phyloP scores from a whole-genome alignment of 768 basidiomycete species.

The Mycena belliarum region DNA sequence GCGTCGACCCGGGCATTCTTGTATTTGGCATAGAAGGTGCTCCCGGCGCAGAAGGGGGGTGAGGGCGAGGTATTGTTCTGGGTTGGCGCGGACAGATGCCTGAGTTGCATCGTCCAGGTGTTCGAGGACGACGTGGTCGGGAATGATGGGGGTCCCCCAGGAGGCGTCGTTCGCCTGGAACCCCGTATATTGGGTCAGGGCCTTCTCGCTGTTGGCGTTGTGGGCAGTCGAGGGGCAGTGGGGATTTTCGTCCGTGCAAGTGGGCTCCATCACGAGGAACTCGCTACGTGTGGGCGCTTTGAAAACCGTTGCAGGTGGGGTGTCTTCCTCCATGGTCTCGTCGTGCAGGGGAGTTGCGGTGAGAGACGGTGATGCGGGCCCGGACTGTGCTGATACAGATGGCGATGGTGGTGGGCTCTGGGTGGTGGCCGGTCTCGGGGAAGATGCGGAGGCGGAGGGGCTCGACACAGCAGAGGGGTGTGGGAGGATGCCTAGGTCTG shows the following conservation, averaged over 20 bases:
- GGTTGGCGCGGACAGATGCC: neutral
- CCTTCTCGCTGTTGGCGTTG: neutral
- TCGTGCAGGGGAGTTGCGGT: neutral
- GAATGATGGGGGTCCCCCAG: neutral
- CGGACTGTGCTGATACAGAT: neutral
- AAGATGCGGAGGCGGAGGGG: neutral
- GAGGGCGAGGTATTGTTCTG: neutral
- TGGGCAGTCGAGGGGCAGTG: neutral
- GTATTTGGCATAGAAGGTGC: too few relatives aligned
- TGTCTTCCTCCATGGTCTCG: too few relatives aligned
- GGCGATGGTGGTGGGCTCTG: too few relatives aligned
- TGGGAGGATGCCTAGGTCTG: too few relatives aligned
- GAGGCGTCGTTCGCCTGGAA: neutral
- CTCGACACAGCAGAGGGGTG: too few relatives aligned
- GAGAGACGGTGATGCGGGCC: neutral
- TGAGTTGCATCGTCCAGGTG: neutral
- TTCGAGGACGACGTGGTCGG: neutral
- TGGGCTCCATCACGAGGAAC: neutral
- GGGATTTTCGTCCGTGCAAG: neutral
- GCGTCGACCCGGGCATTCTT: constrained; percentile 35
- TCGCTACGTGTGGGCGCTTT: neutral
- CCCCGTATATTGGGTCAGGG: neutral
- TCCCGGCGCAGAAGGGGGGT: neutral
- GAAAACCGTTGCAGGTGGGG: neutral
- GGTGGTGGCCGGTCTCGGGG: neutral